Conservation (phyloP, 768 basidiomycete genomes). For the Psilocybe cubensis region DNA sequence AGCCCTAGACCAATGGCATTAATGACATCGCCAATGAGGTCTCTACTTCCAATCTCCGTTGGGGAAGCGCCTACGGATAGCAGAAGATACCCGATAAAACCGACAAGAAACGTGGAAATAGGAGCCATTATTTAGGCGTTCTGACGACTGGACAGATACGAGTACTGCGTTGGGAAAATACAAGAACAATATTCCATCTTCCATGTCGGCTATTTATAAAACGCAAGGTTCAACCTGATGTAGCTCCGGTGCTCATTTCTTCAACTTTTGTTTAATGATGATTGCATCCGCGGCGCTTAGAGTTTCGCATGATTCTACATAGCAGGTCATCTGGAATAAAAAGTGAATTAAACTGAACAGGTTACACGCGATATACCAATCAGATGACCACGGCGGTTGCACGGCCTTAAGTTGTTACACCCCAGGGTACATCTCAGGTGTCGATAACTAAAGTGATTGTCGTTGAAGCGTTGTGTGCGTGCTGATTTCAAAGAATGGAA, state of each 20-base stretch:
- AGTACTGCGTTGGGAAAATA: constrained; percentile 1
- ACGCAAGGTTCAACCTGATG: neutral
- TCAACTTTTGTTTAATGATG: neutral
- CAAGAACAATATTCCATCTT: neutral
- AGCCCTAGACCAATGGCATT: constrained; percentile 39
- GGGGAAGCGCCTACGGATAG: constrained; percentile 26
- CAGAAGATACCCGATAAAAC: constrained; percentile 27
- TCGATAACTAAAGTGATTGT: no score
- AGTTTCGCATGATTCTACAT: neutral
- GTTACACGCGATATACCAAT: neutral
- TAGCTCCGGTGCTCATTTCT: no score
- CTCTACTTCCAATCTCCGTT: constrained; percentile 20
- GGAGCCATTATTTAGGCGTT: constrained; percentile 2
- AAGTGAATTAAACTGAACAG: neutral
- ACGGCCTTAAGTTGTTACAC: neutral
- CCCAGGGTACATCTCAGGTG: neutral
- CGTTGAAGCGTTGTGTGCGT: no score
- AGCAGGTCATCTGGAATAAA: constrained; percentile 3
- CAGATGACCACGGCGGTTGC: neutral
- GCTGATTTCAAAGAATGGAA: no score
- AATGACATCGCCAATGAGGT: constrained; percentile 40
- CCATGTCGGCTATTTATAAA: constrained; percentile 8
- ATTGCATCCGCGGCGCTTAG: neutral
- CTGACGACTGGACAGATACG: neutral
- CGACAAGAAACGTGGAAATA: constrained; percentile 22